Evolutionary conservation across 805 yeast species (phyloP).

Genomic region (Saccharomycopsis sp.): DNA sequence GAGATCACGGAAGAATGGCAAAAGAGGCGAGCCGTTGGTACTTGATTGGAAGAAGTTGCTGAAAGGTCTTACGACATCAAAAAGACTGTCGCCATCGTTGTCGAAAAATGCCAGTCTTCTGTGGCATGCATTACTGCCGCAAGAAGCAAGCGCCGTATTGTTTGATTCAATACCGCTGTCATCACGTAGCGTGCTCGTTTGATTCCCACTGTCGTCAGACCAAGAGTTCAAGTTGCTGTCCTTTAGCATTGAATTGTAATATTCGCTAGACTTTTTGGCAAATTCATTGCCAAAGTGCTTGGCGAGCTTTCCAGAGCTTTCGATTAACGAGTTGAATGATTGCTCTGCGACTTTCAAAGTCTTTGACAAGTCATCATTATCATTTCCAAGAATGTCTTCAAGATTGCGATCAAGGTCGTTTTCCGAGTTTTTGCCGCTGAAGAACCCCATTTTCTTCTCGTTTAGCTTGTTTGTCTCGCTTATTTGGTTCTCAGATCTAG

Average conservation of each 20-base stretch:
- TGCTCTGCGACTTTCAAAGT: slow-evolving; percentile 17
- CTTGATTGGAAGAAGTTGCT: not conserved
- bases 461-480: not conserved
- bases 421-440: slow-evolving; percentile 8
- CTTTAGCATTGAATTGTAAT: not conserved
- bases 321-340: slow-evolving; percentile 9
- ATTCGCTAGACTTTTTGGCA: not conserved
- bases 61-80: not conserved
- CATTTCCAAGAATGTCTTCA: not conserved
- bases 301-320: slow-evolving; percentile 15
- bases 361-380: slow-evolving; percentile 9
- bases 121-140: not conserved
- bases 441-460: slow-evolving; percentile 11
- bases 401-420: not conserved
- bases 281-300: slow-evolving; percentile 12
- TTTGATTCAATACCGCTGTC: not conserved
- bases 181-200: not conserved
- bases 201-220: not conserved
- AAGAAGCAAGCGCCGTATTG: not conserved
- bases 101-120: not conserved
- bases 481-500: not conserved
- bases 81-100: not conserved
- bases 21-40: not conserved
- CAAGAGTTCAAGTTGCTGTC: not conserved
- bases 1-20: not conserved